Conservation (phyloP, 768 basidiomycete species). For the Pleurotus tuoliensis region DNA sequence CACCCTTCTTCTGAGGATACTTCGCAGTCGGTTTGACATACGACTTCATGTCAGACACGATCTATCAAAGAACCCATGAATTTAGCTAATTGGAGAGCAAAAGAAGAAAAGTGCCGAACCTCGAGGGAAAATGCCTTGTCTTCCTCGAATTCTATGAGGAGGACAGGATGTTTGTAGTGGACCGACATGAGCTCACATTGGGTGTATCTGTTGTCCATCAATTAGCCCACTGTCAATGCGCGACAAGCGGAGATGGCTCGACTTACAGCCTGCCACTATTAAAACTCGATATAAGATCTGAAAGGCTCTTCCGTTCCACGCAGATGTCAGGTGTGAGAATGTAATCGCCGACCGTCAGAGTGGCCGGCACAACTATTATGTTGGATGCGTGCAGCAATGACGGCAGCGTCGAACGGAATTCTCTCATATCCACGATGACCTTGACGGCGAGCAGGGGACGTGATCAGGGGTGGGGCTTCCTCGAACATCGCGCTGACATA, state of each 20-base stretch:
- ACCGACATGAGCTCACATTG: conserved; percentile 97
- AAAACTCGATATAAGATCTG: conserved; percentile 91
- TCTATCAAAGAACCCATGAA: conserved; percentile 28
- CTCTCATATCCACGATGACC: conserved; percentile 96
- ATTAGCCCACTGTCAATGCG: too few species aligned
- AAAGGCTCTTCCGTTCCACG: conserved; percentile 91
- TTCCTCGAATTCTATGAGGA: conserved; percentile 97
- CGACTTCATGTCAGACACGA: conserved; percentile 61
- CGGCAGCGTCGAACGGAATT: conserved; percentile 91
- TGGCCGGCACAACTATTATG: conserved; percentile 82
- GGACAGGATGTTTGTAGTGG: conserved; percentile 90
- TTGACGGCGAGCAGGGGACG: conserved; percentile 22
- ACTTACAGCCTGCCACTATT: conserved; percentile 90
- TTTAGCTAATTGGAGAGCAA: too few species aligned
- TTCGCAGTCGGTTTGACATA: conserved; percentile 59
- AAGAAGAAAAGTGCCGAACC: conserved; percentile 34
- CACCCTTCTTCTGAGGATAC: conserved; percentile 52
- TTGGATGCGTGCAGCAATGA: conserved; percentile 83
- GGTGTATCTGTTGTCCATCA: conserved; percentile 60
- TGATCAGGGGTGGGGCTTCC: not conserved
- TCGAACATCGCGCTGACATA: conserved; percentile 17
- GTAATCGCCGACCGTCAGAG: conserved; percentile 94
- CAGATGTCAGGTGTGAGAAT: conserved; percentile 93
- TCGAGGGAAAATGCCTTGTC: conserved; percentile 92
- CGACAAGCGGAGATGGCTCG: not conserved